Conservation (phyloP, 805 yeast genomes). For the Candida dendrica region DNA sequence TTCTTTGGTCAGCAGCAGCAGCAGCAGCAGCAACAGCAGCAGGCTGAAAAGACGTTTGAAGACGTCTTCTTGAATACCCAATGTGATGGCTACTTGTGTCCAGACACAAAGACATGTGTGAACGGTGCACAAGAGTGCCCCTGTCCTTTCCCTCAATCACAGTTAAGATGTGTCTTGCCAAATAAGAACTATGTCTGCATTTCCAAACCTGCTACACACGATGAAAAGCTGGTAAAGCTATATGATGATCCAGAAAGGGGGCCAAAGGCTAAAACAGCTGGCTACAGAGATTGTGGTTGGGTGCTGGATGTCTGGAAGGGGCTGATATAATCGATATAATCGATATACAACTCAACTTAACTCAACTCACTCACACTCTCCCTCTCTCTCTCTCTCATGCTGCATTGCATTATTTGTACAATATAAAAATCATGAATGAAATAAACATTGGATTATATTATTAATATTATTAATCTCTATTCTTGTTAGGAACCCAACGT, state of each 20-base stretch:
- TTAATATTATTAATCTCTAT: slow-evolving; percentile 52
- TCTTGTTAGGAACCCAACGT: slow-evolving; percentile 83
- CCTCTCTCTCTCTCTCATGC: no score
- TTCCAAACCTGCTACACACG: slow-evolving; percentile 62
- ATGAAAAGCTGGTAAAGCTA: slow-evolving; percentile 25
- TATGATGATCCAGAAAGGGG: slow-evolving; percentile 41
- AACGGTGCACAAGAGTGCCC: slow-evolving; percentile 67
- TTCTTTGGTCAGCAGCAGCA: slow-evolving; percentile 34
- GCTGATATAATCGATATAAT: slow-evolving; percentile 25
- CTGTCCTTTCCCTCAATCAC: slow-evolving; percentile 83
- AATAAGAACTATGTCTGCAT: slow-evolving; percentile 70
- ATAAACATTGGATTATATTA: no score
- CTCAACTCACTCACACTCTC: no score
- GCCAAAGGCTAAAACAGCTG: slow-evolving; percentile 37
- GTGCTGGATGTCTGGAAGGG: slow-evolving; percentile 69
- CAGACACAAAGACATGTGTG: slow-evolving; percentile 79
- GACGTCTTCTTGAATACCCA: slow-evolving; percentile 28
- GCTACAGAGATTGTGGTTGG: slow-evolving; percentile 79
- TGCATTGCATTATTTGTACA: not conserved
- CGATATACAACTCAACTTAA: not conserved
- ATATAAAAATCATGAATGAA: not conserved
- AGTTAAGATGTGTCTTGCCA: slow-evolving; percentile 73
- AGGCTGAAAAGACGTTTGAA: slow-evolving; percentile 24
- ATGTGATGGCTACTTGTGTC: slow-evolving; percentile 71
- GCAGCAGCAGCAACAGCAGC: slow-evolving; percentile 30